A percentile compares a stretch with the other conserved stretches of the same genome.
These are phyloP conservation scores for Noccaea bulbosa DNA, from an alignment of 345 rosid genomes.

Conservation along the genomic window DNA sequence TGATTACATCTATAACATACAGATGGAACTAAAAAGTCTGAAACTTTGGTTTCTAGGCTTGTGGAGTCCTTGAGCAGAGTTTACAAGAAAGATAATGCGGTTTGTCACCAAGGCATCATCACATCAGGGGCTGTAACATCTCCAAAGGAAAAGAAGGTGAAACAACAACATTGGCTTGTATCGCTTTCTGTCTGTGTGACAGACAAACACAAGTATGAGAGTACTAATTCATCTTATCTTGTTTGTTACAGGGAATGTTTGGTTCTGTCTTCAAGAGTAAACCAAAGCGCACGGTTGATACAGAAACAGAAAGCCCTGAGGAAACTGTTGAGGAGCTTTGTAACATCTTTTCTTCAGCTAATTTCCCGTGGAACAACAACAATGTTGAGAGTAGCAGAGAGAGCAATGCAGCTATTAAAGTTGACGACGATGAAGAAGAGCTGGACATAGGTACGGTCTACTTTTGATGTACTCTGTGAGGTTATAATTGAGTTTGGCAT, in stretches of 20 bases:
- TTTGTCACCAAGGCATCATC: slow-evolving; percentile 46
- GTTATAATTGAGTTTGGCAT: neutral
- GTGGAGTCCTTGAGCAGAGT: slow-evolving; percentile 59
- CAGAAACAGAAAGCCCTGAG: slow-evolving; percentile 64
- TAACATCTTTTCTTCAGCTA: slow-evolving; percentile 56
- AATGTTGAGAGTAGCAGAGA: slow-evolving; percentile 28
- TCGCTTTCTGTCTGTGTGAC: neutral
- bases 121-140: slow-evolving; percentile 36
- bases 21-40: neutral
- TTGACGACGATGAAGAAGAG: slow-evolving; percentile 54
- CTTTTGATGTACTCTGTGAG: neutral
- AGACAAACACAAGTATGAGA: too few species aligned
- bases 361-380: slow-evolving; percentile 56
- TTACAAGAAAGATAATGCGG: slow-evolving; percentile 51
- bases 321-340: slow-evolving; percentile 74
- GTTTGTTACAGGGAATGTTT: slow-evolving; percentile 66
- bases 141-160: slow-evolving; percentile 84
- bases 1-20: slow-evolving; percentile 7
- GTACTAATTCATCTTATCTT: slow-evolving; percentile 14
- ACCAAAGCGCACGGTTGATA: slow-evolving; percentile 55
- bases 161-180: slow-evolving; percentile 1
- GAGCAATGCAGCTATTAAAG: slow-evolving; percentile 22
- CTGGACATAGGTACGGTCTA: slow-evolving; percentile 65
- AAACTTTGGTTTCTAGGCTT: slow-evolving; percentile 51
- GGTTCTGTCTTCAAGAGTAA: slow-evolving; percentile 79